Conservation (phyloP, 177 flowering plant species). For the Vitis hybrid region DNA sequence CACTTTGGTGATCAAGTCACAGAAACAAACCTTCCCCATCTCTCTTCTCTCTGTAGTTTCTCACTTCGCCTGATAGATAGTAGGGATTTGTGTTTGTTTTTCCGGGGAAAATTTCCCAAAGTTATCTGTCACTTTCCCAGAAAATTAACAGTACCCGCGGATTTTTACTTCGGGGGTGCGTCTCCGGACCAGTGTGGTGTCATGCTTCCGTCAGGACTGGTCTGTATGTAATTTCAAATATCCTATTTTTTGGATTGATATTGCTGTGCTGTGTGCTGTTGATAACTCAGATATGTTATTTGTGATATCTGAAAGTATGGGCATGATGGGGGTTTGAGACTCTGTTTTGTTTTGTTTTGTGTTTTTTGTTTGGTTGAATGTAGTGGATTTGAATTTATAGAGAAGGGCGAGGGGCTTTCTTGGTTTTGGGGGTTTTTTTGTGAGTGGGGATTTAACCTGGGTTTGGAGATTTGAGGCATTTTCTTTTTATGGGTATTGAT, state of each 20-base stretch:
- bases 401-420: neutral
- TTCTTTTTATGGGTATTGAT: neutral
- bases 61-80: neutral
- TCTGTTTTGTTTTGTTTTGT: neutral
- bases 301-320: conserved; percentile 23
- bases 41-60: neutral
- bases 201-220: conserved; percentile 12
- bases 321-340: neutral
- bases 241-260: neutral
- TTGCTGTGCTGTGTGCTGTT: conserved; percentile 14
- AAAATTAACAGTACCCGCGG: conserved; percentile 8
- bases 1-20: neutral
- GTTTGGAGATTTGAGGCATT: conserved; percentile 7
- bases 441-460: conserved; percentile 17
- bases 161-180: neutral
- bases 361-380: neutral
- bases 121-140: conserved; percentile 16
- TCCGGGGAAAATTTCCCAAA: conserved; percentile 4
- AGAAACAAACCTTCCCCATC: conserved; percentile 1
- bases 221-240: conserved; percentile 18
- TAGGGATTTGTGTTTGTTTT: conserved; percentile 3
- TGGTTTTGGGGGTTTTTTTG: neutral
- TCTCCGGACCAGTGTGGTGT: neutral
- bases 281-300: neutral
- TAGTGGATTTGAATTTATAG: neutral